Evolutionary conservation across 495 filamentous ascomycete genomes (phyloP).

Genomic region (Halenospora varia): DNA sequence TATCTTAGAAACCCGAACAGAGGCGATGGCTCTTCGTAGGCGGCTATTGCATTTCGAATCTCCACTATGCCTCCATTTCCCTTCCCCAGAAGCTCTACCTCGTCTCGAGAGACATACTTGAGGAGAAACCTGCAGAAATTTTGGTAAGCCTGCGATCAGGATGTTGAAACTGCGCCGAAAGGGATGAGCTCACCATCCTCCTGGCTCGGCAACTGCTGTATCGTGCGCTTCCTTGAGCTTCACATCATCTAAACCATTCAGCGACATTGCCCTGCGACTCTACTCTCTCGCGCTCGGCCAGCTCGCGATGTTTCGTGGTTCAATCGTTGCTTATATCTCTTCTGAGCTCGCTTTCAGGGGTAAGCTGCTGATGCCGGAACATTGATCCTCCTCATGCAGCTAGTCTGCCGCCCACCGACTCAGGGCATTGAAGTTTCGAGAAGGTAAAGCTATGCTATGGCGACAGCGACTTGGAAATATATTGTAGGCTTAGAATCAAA

Average conservation of each 20-base stretch:
- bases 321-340: slow-evolving; percentile 17
- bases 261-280: slow-evolving; percentile 63
- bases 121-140: slow-evolving; percentile 74
- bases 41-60: slow-evolving; percentile 69
- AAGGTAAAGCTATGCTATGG: neutral
- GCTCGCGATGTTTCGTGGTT: slow-evolving; percentile 3
- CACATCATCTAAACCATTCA: slow-evolving; percentile 90
- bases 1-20: slow-evolving; percentile 91
- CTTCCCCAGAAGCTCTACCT: slow-evolving; percentile 71
- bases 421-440: slow-evolving; percentile 1
- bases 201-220: slow-evolving; percentile 71
- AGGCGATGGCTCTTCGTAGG: slow-evolving; percentile 78
- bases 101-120: slow-evolving; percentile 86
- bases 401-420: slow-evolving; percentile 17
- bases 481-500: neutral
- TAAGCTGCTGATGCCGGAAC: slow-evolving; percentile 17
- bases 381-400: slow-evolving; percentile 20
- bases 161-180: neutral
- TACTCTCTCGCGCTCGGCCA: neutral
- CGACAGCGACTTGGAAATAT: neutral
- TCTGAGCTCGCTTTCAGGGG: slow-evolving; percentile 17
- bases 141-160: slow-evolving; percentile 9
- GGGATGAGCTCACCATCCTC: slow-evolving; percentile 75
- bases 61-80: slow-evolving; percentile 85
- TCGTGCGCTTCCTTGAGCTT: slow-evolving; percentile 82